Percentiles rank a stretch among this genome's conserved stretches.
phyloP scores from a whole-genome alignment of 768 basidiomycete genomes.

The Mycena vitilis region DNA sequence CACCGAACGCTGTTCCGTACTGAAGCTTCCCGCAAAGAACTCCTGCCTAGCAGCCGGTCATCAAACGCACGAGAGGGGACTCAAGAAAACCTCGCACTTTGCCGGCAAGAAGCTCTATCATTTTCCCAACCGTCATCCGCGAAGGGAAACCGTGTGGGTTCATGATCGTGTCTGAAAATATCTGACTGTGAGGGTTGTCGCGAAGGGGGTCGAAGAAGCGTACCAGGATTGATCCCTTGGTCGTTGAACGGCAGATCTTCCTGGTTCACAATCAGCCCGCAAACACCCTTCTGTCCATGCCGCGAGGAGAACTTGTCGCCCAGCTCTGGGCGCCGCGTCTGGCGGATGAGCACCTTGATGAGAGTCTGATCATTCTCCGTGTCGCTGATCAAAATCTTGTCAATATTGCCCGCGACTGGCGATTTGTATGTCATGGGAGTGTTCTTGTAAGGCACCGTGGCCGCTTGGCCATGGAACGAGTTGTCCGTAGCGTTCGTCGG shows the following conservation, averaged over 20 bases:
- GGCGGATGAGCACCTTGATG: constrained; percentile 96
- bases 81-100: constrained; percentile 66
- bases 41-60: constrained; percentile 73
- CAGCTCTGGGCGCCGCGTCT: constrained; percentile 95
- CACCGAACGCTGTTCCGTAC: constrained; percentile 97
- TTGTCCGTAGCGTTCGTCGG: constrained; percentile 96
- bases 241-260: constrained; percentile 99
- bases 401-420: constrained; percentile 92
- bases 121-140: constrained; percentile 99
- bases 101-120: constrained; percentile 97
- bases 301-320: constrained; percentile 99
- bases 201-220: constrained; percentile 38
- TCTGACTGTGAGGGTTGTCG: constrained; percentile 8
- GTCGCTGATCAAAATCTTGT: constrained; percentile 98
- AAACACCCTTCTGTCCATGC: constrained; percentile 99
- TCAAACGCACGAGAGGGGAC: constrained; percentile 9
- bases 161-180: constrained; percentile 91
- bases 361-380: constrained; percentile 96
- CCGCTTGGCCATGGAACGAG: constrained; percentile 85
- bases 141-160: constrained; percentile 99
- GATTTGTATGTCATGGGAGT: constrained; percentile 94
- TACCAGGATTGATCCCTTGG: constrained; percentile 93
- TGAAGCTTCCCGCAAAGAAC: constrained; percentile 90
- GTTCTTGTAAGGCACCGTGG: constrained; percentile 90
- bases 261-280: constrained; percentile 98